Percentiles rank a stretch among this genome's conserved stretches.
These are phyloP conservation scores for Grammothele lineata DNA, from an alignment of 768 basidiomycete species.

Conservation along the genomic window DNA sequence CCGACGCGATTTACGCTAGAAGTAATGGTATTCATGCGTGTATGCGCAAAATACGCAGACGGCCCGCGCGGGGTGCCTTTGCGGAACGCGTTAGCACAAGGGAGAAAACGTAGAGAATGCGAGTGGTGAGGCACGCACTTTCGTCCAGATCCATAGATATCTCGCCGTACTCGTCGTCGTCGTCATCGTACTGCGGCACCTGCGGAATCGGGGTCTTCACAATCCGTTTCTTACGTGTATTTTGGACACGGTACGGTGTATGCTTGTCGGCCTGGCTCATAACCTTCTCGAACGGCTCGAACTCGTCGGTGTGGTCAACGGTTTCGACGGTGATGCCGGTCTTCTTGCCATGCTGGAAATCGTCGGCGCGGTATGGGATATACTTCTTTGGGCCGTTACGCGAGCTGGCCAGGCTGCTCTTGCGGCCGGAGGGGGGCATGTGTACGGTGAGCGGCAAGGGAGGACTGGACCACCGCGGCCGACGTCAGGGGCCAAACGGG, in stretches of 20 bases:
- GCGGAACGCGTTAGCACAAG: conserved; percentile 1
- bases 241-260: conserved; percentile 55
- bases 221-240: conserved; percentile 34
- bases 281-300: conserved; percentile 76
- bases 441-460: neutral
- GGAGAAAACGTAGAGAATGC: neutral
- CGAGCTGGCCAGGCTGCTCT: conserved; percentile 35
- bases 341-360: conserved; percentile 74
- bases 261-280: conserved; percentile 64
- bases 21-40: conserved; percentile 23
- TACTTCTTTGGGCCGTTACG: conserved; percentile 64
- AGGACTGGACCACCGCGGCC: too few relatives aligned
- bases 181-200: conserved; percentile 25
- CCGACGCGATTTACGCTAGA: conserved; percentile 29
- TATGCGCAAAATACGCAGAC: conserved; percentile 26
- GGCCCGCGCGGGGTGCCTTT: conserved; percentile 27
- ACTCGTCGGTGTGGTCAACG: conserved; percentile 74
- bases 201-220: conserved; percentile 26
- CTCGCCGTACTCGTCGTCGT: conserved; percentile 55
- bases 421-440: conserved; percentile 32
- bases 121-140: conserved; percentile 41
- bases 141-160: conserved; percentile 77
- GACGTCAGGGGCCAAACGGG: neutral
- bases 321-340: conserved; percentile 68
- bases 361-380: conserved; percentile 75